Evolutionary conservation across 1,284 basidiomycete genomes (phyloP).

Genomic region (Malassezia obtusa): DNA sequence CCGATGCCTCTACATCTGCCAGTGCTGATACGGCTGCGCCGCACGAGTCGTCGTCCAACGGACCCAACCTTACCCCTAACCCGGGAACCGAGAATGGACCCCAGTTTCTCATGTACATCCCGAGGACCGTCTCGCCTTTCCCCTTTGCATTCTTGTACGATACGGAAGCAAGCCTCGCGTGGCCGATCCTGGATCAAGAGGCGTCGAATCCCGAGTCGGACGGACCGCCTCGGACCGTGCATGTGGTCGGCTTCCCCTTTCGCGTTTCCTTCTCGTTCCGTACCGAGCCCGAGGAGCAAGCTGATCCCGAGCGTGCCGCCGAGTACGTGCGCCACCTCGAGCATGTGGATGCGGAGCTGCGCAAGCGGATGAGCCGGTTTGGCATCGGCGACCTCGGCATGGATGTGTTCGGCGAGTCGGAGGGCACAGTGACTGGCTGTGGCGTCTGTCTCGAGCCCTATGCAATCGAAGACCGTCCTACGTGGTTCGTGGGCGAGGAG

Average conservation of each 20-base stretch:
- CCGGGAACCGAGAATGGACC: neutral
- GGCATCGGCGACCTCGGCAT: slow-evolving; percentile 34
- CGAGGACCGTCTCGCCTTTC: slow-evolving; percentile 30
- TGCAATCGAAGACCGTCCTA: slow-evolving; percentile 32
- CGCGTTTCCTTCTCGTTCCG: slow-evolving; percentile 29
- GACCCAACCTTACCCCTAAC: neutral
- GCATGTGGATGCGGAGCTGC: slow-evolving; percentile 40
- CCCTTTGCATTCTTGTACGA: slow-evolving; percentile 41
- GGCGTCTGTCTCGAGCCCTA: slow-evolving; percentile 41
- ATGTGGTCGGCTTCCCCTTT: slow-evolving; percentile 28
- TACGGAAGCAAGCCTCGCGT: slow-evolving; percentile 22
- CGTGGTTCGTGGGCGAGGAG: slow-evolving; percentile 33
- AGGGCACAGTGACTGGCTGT: slow-evolving; percentile 25
- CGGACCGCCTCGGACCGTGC: neutral
- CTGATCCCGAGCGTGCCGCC: slow-evolving; percentile 25
- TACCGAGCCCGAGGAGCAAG: slow-evolving; percentile 21
- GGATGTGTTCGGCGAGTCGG: slow-evolving; percentile 12
- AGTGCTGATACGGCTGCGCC: too few relatives aligned
- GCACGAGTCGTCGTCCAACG: neutral
- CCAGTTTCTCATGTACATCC: slow-evolving; percentile 28
- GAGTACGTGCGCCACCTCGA: slow-evolving; percentile 34
- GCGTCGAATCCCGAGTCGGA: neutral
- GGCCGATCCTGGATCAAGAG: slow-evolving; percentile 26
- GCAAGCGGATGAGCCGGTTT: slow-evolving; percentile 36
- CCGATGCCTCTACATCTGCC: too few relatives aligned